Evolutionary conservation across 1,284 basidiomycete genomes (phyloP).

Genomic region (Trametes pubescens): DNA sequence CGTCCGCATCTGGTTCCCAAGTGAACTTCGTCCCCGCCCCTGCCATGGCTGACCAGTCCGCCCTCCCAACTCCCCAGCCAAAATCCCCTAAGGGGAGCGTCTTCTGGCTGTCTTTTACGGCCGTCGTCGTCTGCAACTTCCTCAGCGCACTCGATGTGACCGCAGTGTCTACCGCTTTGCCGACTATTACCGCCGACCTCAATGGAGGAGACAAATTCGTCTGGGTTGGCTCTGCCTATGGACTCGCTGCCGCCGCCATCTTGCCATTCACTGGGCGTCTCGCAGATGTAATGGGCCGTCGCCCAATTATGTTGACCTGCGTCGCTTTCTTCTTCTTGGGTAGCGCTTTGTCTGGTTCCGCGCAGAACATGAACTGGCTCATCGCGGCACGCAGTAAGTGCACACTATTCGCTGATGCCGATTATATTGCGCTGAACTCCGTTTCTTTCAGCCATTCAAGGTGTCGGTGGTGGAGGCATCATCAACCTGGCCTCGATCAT

Average conservation of each 20-base stretch:
- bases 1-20: too few relatives aligned
- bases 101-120: conserved; percentile 37
- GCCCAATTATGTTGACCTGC: conserved; percentile 41
- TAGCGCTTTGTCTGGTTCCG: conserved; percentile 45
- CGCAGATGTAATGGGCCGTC: conserved; percentile 47
- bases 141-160: conserved; percentile 41
- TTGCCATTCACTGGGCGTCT: conserved; percentile 42
- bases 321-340: conserved; percentile 47
- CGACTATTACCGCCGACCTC: conserved; percentile 29
- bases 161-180: conserved; percentile 28
- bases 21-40: not conserved
- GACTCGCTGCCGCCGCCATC: conserved; percentile 44
- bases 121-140: conserved; percentile 36
- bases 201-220: conserved; percentile 35
- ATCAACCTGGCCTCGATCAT: conserved; percentile 45
- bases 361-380: conserved; percentile 46
- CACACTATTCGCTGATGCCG: too few relatives aligned
- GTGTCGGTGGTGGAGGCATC: conserved; percentile 50
- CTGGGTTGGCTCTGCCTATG: conserved; percentile 49
- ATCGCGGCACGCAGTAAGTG: conserved; percentile 33
- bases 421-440: not conserved
- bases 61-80: not conserved
- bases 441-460: conserved; percentile 42
- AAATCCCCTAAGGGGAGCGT: conserved; percentile 21
- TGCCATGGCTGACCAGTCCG: not conserved